phyloP scores from a whole-genome alignment of 2,329 filamentous ascomycete species.

The Verticillium dahliae region DNA sequence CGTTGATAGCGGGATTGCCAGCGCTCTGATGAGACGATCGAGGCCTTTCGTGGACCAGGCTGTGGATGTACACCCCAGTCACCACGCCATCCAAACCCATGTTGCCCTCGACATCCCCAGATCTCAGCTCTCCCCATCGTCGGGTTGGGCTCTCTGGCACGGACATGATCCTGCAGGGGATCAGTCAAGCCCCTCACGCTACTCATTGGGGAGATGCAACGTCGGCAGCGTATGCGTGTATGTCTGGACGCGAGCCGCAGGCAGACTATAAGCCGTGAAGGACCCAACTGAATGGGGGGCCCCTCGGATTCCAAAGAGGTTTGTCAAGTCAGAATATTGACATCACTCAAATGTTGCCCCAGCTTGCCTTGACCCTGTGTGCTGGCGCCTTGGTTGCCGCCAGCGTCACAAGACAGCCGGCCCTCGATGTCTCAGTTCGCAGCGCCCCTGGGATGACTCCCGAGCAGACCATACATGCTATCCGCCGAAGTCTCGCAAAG shows the following conservation, averaged over 20 bases:
- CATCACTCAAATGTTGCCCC: neutral
- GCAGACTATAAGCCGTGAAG: neutral
- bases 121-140: too few species aligned
- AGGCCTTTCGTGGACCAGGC: too few species aligned
- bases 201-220: neutral
- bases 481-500: slow-evolving; percentile 3
- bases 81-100: too few species aligned
- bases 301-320: too few species aligned
- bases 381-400: neutral
- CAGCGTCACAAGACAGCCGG: neutral
- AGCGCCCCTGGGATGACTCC: slow-evolving; percentile 1
- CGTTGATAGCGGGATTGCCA: too few species aligned
- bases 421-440: slow-evolving; percentile 3
- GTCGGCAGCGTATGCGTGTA: neutral
- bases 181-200: neutral
- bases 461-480: slow-evolving; percentile 1
- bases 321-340: neutral
- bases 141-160: neutral
- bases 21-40: too few species aligned
- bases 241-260: neutral
- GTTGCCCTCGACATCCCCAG: too few species aligned
- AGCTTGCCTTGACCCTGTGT: neutral
- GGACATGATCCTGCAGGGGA: neutral
- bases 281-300: neutral
- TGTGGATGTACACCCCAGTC: too few species aligned